These are phyloP conservation scores for Ampelocalamus luodianensis DNA, from an alignment of 176 grass and related monocot genomes.

Conservation along the genomic window DNA sequence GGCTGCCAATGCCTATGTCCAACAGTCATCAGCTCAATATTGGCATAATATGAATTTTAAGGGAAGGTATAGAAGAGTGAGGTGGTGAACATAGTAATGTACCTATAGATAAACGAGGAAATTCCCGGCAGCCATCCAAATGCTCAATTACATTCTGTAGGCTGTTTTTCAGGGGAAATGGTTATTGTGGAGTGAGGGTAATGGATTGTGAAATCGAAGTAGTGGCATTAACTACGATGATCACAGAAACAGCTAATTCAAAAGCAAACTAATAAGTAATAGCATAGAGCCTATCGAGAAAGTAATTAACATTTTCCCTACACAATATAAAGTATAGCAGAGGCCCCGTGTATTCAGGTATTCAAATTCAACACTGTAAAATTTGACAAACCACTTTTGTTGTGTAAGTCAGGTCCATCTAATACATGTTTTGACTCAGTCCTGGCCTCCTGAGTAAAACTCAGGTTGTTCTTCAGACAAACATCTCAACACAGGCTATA, in stretches of 20 bases:
- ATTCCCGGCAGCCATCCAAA: slow-evolving; percentile 67
- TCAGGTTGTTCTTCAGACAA: not conserved
- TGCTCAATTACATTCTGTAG: slow-evolving; percentile 77
- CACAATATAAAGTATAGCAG: slow-evolving; percentile 3
- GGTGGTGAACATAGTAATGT: slow-evolving; percentile 38
- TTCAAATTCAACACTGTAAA: slow-evolving; percentile 5
- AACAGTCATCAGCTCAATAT: slow-evolving; percentile 40
- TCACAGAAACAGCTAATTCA: slow-evolving; percentile 3
- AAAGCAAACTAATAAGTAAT: slow-evolving; percentile 24
- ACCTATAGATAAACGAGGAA: slow-evolving; percentile 94
- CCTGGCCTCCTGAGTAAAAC: not conserved
- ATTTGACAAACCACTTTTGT: not conserved
- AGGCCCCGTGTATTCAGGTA: slow-evolving; percentile 9
- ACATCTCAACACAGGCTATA: slow-evolving; percentile 26
- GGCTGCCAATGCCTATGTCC: slow-evolving; percentile 86
- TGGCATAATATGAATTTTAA: not conserved
- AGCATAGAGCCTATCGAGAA: slow-evolving; percentile 8
- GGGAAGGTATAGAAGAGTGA: slow-evolving; percentile 39
- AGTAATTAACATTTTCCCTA: slow-evolving; percentile 18
- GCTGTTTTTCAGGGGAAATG: slow-evolving; percentile 47
- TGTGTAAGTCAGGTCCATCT: not conserved
- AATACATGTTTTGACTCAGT: slow-evolving; percentile 9
- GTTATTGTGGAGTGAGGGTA: slow-evolving; percentile 27
- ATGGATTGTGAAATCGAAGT: slow-evolving; percentile 20
- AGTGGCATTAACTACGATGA: slow-evolving; percentile 3